Evolutionary conservation across 768 basidiomycete genomes (phyloP).

Genomic region (Russula sp.): DNA sequence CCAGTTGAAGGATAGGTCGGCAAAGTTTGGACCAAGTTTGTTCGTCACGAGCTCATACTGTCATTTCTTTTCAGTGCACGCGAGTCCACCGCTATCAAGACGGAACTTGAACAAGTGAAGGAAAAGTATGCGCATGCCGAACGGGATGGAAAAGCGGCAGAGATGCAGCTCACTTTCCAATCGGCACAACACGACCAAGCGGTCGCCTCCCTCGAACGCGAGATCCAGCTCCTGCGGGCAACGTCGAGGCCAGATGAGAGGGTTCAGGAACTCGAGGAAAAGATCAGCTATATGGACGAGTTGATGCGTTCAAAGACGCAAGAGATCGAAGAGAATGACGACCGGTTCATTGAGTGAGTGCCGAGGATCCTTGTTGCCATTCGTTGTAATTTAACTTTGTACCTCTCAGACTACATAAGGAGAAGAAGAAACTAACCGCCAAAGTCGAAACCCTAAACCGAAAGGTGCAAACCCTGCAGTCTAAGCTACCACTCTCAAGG

Average conservation of each 20-base stretch:
- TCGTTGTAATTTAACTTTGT: constrained; percentile 8
- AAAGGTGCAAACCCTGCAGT: constrained; percentile 69
- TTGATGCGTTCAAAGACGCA: constrained; percentile 62
- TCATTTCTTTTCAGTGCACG: constrained; percentile 45
- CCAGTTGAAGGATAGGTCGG: constrained; percentile 61
- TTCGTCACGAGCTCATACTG: constrained; percentile 5
- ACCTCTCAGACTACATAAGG: constrained; percentile 63
- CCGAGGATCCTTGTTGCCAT: neutral
- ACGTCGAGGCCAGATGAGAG: constrained; percentile 55
- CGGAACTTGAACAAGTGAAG: constrained; percentile 24
- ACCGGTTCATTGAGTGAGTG: constrained; percentile 74
- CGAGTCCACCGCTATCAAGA: constrained; percentile 40
- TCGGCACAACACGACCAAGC: constrained; percentile 65
- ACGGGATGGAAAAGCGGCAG: constrained; percentile 53
- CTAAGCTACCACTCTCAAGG: constrained; percentile 59
- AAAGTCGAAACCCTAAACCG: constrained; percentile 71
- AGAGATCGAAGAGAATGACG: constrained; percentile 85
- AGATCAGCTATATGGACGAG: constrained; percentile 73
- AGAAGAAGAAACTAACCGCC: constrained; percentile 69
- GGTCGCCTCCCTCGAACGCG: constrained; percentile 53
- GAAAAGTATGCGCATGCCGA: constrained; percentile 43
- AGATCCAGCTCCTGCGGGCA: constrained; percentile 51
- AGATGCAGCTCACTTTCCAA: constrained; percentile 64
- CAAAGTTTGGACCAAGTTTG: neutral
- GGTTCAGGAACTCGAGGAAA: constrained; percentile 61